These are phyloP conservation scores for Cichorium intybus DNA, from an alignment of 140 eudicot species.

Conservation along the genomic window DNA sequence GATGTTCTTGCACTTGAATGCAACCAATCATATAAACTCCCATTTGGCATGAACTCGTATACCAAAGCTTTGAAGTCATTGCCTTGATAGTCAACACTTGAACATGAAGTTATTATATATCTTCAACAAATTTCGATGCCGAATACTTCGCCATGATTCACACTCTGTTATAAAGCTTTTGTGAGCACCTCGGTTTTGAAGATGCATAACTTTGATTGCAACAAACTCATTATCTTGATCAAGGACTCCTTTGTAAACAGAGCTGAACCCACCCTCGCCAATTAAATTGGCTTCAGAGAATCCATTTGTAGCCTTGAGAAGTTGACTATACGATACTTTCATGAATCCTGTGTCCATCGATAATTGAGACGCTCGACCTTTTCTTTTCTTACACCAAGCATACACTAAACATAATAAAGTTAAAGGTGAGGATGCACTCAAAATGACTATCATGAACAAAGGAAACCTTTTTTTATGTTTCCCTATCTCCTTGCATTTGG, in stretches of 20 bases:
- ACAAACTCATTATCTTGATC: background rate
- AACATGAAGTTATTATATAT: constrained; percentile 38
- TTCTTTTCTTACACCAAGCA: constrained; percentile 9
- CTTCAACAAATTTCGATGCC: too few species aligned
- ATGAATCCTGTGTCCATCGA: background rate
- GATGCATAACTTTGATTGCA: constrained; percentile 32
- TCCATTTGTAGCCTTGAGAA: too few species aligned
- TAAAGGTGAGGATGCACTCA: background rate
- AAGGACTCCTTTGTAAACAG: background rate
- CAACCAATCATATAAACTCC: too few species aligned
- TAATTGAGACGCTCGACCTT: background rate
- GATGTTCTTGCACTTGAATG: too few species aligned
- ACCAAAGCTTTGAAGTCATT: constrained; percentile 15
- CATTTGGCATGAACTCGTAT: too few species aligned
- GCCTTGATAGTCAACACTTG: constrained; percentile 20
- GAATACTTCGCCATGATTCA: constrained; percentile 22
- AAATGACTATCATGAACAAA: background rate
- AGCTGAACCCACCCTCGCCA: too few species aligned
- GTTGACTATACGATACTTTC: too few species aligned
- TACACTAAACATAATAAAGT: too few species aligned
- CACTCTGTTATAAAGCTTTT: constrained; percentile 34
- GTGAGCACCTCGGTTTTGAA: constrained; percentile 15
- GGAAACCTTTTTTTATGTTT: background rate
- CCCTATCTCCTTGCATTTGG: background rate
- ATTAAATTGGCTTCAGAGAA: too few species aligned